Percentiles rank a stretch among this genome's conserved stretches.
These are phyloP conservation scores for Arxiozyma slooffiae DNA, from an alignment of 1,139 yeast species.

Conservation along the genomic window DNA sequence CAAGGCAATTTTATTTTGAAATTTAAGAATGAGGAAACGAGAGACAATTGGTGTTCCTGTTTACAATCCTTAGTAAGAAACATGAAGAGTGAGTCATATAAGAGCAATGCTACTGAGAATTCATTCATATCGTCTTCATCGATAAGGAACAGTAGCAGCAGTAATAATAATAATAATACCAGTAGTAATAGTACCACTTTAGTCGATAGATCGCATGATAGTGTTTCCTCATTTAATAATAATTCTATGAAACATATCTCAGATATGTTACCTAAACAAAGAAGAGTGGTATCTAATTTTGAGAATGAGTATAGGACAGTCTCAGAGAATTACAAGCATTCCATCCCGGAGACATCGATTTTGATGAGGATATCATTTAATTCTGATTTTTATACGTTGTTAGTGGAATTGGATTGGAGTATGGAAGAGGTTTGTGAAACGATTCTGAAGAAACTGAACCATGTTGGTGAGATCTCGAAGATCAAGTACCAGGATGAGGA, in stretches of 20 bases:
- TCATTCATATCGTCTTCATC: slow-evolving; percentile 23
- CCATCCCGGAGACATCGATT: slow-evolving; percentile 32
- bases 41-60: slow-evolving; percentile 63
- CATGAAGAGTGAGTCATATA: slow-evolving; percentile 32
- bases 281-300: slow-evolving; percentile 26
- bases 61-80: slow-evolving; percentile 35
- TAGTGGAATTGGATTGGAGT: slow-evolving; percentile 30
- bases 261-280: slow-evolving; percentile 29
- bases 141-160: slow-evolving; percentile 5
- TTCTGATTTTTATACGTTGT: slow-evolving; percentile 33
- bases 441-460: slow-evolving; percentile 34
- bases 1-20: slow-evolving; percentile 64
- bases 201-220: slow-evolving; percentile 19
- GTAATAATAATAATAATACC: background rate
- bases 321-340: slow-evolving; percentile 32
- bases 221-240: slow-evolving; percentile 11
- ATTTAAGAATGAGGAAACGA: slow-evolving; percentile 59
- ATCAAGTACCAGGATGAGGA: slow-evolving; percentile 89
- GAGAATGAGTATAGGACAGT: slow-evolving; percentile 32
- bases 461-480: slow-evolving; percentile 35
- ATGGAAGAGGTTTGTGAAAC: slow-evolving; percentile 29
- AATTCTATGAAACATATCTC: slow-evolving; percentile 9
- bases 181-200: background rate
- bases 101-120: slow-evolving; percentile 20
- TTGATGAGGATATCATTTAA: slow-evolving; percentile 33